These are phyloP conservation scores for Tricharina praecox DNA, from an alignment of 495 filamentous ascomycete genomes.

Conservation along the genomic window DNA sequence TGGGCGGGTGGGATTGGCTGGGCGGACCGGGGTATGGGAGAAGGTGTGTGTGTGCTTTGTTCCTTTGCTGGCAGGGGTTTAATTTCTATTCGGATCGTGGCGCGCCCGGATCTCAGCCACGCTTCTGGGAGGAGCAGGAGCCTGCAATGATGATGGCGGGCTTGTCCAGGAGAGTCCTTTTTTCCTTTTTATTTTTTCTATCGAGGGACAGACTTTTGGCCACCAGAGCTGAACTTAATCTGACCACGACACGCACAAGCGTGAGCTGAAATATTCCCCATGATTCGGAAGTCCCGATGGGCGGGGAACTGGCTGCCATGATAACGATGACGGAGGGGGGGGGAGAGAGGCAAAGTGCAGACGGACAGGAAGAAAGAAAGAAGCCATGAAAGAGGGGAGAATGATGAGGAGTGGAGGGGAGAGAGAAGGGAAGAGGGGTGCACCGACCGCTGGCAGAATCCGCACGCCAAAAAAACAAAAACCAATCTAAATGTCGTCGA, in stretches of 20 bases:
- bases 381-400: neutral
- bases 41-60: too few species aligned
- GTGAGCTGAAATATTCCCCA: neutral
- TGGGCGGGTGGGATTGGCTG: too few species aligned
- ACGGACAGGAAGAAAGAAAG: neutral
- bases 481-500: too few species aligned
- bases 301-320: neutral
- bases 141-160: neutral
- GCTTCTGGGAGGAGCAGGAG: neutral
- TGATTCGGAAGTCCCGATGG: neutral
- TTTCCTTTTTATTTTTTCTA: too few species aligned
- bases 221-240: neutral
- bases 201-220: too few species aligned
- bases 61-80: slow-evolving; percentile 3
- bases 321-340: neutral
- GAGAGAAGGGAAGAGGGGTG: neutral
- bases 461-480: too few species aligned
- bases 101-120: slow-evolving; percentile 3
- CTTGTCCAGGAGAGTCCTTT: neutral
- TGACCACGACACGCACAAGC: neutral
- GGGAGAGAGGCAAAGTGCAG: neutral
- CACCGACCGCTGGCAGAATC: neutral
- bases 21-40: too few species aligned
- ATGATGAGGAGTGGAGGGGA: neutral
- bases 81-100: slow-evolving; percentile 7